phyloP scores from a whole-genome alignment of 179 eudicot species.

The Corrigiola litoralis region DNA sequence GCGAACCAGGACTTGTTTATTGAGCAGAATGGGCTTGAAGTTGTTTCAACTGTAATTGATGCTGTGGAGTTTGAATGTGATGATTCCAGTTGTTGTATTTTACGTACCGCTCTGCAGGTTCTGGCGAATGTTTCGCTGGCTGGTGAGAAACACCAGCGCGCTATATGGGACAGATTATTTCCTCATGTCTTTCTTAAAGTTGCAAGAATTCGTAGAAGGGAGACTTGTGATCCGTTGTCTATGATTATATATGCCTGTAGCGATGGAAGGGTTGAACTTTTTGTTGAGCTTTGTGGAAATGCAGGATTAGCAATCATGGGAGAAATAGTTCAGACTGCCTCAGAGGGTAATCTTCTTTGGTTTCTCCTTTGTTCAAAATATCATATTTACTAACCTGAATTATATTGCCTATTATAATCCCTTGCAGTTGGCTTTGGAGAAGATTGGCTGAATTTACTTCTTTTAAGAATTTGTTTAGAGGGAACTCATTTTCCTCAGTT shows the following conservation, averaged over 20 bases:
- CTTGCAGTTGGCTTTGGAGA: slow-evolving; percentile 60
- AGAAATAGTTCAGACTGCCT: slow-evolving; percentile 54
- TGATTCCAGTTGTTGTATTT: slow-evolving; percentile 34
- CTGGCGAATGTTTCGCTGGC: slow-evolving; percentile 70
- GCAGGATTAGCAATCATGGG: slow-evolving; percentile 43
- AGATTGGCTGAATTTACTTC: slow-evolving; percentile 69
- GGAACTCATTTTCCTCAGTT: slow-evolving; percentile 39
- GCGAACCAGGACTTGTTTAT: slow-evolving; percentile 57
- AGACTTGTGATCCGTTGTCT: slow-evolving; percentile 71
- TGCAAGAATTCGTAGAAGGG: slow-evolving; percentile 45
- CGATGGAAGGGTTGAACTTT: slow-evolving; percentile 33
- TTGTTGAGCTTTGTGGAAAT: slow-evolving; percentile 40
- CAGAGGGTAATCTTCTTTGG: slow-evolving; percentile 43
- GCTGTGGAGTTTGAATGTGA: slow-evolving; percentile 20
- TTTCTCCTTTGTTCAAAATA: not conserved
- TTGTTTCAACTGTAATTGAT: slow-evolving; percentile 31
- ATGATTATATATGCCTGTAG: slow-evolving; percentile 64
- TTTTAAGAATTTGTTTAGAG: slow-evolving; percentile 64
- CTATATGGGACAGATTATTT: slow-evolving; percentile 53
- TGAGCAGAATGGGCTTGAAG: slow-evolving; percentile 48
- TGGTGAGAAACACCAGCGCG: slow-evolving; percentile 54
- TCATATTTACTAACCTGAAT: not conserved
- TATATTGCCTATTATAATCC: slow-evolving; percentile 2
- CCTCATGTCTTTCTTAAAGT: slow-evolving; percentile 45
- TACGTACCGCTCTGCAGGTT: slow-evolving; percentile 69